Evolutionary conservation across 2,329 filamentous ascomycete species (phyloP).

Genomic region (Dactylellina leptospora): DNA sequence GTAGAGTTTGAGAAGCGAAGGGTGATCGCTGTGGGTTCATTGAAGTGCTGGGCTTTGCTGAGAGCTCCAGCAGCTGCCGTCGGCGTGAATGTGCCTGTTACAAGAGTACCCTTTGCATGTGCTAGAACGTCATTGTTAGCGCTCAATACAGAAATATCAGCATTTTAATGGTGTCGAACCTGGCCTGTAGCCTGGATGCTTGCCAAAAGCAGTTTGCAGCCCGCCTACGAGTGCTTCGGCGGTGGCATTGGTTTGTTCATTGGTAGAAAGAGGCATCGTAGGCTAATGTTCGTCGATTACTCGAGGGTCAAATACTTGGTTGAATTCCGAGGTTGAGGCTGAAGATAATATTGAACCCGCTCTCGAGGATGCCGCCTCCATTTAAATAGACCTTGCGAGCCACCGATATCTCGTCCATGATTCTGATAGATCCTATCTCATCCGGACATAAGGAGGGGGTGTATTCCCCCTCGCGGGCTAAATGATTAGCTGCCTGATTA

Average conservation of each 20-base stretch:
- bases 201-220: conserved; percentile 61
- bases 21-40: conserved; percentile 62
- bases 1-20: conserved; percentile 66
- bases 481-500: conserved; percentile 13
- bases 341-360: background rate
- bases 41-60: conserved; percentile 65
- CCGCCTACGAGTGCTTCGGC: conserved; percentile 59
- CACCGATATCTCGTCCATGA: background rate
- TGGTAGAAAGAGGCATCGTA: conserved; percentile 63
- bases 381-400: conserved; percentile 12
- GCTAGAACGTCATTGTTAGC: conserved; percentile 59
- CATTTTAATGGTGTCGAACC: conserved; percentile 56
- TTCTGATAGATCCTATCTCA: conserved; percentile 27
- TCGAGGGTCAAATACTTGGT: background rate
- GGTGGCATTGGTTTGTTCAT: conserved; percentile 61
- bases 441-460: conserved; percentile 2
- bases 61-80: conserved; percentile 62
- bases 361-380: background rate
- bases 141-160: background rate
- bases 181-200: conserved; percentile 61
- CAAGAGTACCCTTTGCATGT: conserved; percentile 67
- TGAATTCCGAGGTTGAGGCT: background rate
- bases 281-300: conserved; percentile 35
- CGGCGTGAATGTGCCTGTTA: conserved; percentile 67
- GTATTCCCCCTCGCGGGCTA: background rate